These are phyloP conservation scores for Castanopsis chinensis DNA, from an alignment of 306 rosid genomes.

Conservation along the genomic window DNA sequence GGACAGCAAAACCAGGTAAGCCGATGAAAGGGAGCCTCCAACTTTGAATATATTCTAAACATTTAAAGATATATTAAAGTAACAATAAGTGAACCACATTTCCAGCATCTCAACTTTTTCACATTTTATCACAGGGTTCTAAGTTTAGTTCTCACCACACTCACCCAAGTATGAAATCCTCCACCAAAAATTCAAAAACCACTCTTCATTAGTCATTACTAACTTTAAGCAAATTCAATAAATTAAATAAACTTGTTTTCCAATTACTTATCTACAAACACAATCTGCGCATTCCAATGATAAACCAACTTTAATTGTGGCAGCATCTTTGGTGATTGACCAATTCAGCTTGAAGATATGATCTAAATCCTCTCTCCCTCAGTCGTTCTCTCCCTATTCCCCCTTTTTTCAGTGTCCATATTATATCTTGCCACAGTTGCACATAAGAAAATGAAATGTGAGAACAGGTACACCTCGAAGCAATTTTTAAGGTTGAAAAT, in stretches of 20 bases:
- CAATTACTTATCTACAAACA: neutral
- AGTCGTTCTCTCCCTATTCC: too few species aligned
- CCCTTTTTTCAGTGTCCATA: neutral
- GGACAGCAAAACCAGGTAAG: neutral
- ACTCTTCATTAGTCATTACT: neutral
- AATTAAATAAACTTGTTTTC: neutral
- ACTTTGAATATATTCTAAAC: too few species aligned
- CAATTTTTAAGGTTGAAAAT: neutral
- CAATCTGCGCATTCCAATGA: neutral
- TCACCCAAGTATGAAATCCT: neutral
- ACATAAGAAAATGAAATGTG: neutral
- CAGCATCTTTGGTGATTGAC: neutral
- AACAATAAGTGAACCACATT: too few species aligned
- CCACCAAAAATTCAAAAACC: neutral
- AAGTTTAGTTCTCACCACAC: neutral
- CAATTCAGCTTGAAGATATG: neutral
- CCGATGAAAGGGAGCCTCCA: neutral
- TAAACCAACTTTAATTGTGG: neutral
- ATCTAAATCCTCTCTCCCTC: too few species aligned
- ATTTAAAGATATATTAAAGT: too few species aligned
- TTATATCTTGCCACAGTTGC: neutral
- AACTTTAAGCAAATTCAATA: neutral
- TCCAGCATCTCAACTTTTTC: neutral
- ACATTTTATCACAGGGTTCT: neutral
- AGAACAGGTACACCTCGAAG: neutral